Evolutionary conservation across 768 basidiomycete species (phyloP).

Genomic region (Baorangia bicolor): DNA sequence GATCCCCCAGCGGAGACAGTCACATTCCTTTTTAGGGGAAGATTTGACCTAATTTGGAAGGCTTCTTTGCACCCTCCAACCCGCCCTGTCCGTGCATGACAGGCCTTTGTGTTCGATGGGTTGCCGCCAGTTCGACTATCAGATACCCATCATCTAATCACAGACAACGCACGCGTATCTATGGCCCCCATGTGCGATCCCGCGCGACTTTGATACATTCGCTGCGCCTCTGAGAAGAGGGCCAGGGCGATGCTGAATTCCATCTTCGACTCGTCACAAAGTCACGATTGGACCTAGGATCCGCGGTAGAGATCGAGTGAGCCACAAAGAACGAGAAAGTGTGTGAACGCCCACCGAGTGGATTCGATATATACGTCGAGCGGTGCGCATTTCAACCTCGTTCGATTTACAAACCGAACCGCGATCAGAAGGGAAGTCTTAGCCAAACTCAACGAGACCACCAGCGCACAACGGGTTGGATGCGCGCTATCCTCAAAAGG

Average conservation of each 20-base stretch:
- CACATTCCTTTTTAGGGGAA: constrained; percentile 33
- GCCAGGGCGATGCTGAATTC: constrained; percentile 11
- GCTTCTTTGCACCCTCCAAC: constrained; percentile 30
- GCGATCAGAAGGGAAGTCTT: background rate
- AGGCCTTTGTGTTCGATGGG: constrained; percentile 24
- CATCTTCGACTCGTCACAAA: constrained; percentile 21
- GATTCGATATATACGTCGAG: constrained; percentile 1
- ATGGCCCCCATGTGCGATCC: background rate
- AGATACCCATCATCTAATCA: constrained; percentile 17
- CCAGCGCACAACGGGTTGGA: background rate
- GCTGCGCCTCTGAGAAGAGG: background rate
- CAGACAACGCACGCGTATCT: background rate
- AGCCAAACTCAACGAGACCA: background rate
- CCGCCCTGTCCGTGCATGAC: constrained; percentile 25
- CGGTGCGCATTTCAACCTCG: background rate
- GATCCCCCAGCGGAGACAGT: constrained; percentile 28
- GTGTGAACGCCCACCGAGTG: background rate
- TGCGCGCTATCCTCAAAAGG: background rate
- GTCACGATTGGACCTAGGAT: constrained; percentile 25
- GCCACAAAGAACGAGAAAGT: background rate
- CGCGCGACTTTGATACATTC: background rate
- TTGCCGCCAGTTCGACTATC: constrained; percentile 24
- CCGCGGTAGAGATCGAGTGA: constrained; percentile 21
- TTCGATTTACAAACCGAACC: background rate
- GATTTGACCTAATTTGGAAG: constrained; percentile 31